Conservation (phyloP, 1,284 basidiomycete species). For the Malassezia equina region DNA sequence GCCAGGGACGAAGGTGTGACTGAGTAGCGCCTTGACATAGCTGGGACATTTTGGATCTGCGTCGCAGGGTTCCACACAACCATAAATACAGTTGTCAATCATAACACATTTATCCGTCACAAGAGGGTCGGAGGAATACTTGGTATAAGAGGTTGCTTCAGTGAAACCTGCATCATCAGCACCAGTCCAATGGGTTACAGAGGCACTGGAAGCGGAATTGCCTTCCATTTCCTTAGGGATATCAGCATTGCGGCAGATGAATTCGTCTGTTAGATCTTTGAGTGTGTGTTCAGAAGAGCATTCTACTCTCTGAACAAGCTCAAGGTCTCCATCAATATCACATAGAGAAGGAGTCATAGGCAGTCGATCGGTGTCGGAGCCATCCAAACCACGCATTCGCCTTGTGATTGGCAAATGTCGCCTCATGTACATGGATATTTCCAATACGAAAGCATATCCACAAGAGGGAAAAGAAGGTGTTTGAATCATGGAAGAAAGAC, state of each 20-base stretch:
- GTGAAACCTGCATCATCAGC: conserved; percentile 3
- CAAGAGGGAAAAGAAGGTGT: not conserved
- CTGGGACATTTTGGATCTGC: not conserved
- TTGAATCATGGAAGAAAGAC: not conserved
- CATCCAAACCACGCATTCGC: conserved; percentile 3
- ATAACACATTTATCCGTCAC: conserved; percentile 8
- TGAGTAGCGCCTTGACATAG: conserved; percentile 7
- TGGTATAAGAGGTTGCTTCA: not conserved
- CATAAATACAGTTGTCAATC: conserved; percentile 4
- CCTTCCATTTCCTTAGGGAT: not conserved
- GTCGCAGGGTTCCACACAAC: not conserved
- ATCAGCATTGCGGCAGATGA: conserved; percentile 11
- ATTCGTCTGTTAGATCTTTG: not conserved
- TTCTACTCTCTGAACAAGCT: conserved; percentile 3
- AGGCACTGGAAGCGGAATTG: not conserved
- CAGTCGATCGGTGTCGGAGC: not conserved
- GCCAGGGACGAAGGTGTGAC: not conserved
- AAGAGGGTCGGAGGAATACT: not conserved
- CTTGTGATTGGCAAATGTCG: conserved; percentile 1
- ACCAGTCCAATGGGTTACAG: conserved; percentile 9
- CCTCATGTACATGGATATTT: conserved; percentile 12
- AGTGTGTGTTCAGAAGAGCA: conserved; percentile 5
- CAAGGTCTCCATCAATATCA: conserved; percentile 7
- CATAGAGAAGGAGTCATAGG: not conserved
- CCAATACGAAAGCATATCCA: not conserved